Evolutionary conservation across 2,329 filamentous ascomycete species (phyloP), one percentile per base, ranked within the genome.

Genomic region (Stagonosporopsis vannaccii): DNA sequence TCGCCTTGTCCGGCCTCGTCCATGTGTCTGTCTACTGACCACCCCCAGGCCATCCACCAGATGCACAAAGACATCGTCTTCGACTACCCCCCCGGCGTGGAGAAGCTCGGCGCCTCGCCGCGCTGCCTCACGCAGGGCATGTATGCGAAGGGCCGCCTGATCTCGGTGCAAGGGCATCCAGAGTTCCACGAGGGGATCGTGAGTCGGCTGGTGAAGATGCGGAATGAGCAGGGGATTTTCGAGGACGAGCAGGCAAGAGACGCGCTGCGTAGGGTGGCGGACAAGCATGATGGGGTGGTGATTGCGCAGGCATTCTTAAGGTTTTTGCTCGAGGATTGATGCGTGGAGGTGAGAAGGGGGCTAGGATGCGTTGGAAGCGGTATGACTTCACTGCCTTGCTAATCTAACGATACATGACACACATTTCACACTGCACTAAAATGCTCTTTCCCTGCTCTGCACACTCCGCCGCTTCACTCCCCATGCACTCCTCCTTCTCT

Each of bases 151-250:
- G 80, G 82, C 37, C 82, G 83, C 32, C 80, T 90, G 58, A 87
- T 96, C 58, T 88, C 90, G 0, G 85, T 96, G 1, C 92, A 97
- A 78, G 92, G 91, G 6, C 92, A 96, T 74, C 92, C 92, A 0
- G 92, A 97, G 75, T 95, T 94, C 72, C 90, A 83, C 4, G 81
- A 82, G 56, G 83, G 86, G 15, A 92, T 96, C 62, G 85, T 92
- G 66, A 80, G 78, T 17, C 88, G 91, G 73, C 77, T 96, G 33
- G 76, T 94, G 51, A 81, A 84, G 58, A 78, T 83, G 57, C 83
- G 92, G 53, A 85, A 90, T 69, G 79, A 81, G 25, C 79, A 79
- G 43, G 91, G 90, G 1, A 81, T 95, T 20, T 90, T 97, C 61
- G 77, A 82, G 51, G 86, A 93, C 53, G 85, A 85, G 17, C 76